These are phyloP conservation scores for Lecanicillium sp. DNA, from an alignment of 2,329 filamentous ascomycete species.

Conservation along the genomic window DNA sequence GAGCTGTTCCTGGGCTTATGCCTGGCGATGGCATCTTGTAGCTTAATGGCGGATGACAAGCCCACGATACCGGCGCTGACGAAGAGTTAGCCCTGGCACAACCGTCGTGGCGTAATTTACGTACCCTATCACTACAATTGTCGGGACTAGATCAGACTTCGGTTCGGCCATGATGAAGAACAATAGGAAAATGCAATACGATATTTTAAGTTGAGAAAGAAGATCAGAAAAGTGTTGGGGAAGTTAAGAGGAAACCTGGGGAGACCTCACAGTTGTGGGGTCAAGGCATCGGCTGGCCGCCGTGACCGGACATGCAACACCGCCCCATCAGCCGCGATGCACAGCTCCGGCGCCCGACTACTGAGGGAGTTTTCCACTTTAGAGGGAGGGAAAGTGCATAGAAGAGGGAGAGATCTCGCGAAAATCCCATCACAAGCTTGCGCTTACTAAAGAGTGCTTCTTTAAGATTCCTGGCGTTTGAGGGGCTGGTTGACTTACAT, in stretches of 20 bases:
- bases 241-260: too few species aligned
- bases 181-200: background rate
- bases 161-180: background rate
- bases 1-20: background rate
- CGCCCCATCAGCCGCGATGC: background rate
- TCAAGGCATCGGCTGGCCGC: conserved; percentile 2
- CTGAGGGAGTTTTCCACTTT: background rate
- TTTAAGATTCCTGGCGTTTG: too few species aligned
- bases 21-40: conserved; percentile 27
- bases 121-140: conserved; percentile 15
- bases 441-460: too few species aligned
- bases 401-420: too few species aligned
- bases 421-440: too few species aligned
- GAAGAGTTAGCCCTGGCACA: background rate
- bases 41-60: conserved; percentile 40
- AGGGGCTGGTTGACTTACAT: too few species aligned
- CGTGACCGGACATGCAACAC: conserved; percentile 6
- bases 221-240: background rate
- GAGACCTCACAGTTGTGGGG: background rate
- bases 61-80: conserved; percentile 48
- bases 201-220: background rate
- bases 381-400: background rate
- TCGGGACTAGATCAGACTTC: background rate
- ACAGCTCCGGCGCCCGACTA: background rate
- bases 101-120: background rate